phyloP scores from a whole-genome alignment of 2,329 filamentous ascomycete species.

The Colletotrichum melonis region DNA sequence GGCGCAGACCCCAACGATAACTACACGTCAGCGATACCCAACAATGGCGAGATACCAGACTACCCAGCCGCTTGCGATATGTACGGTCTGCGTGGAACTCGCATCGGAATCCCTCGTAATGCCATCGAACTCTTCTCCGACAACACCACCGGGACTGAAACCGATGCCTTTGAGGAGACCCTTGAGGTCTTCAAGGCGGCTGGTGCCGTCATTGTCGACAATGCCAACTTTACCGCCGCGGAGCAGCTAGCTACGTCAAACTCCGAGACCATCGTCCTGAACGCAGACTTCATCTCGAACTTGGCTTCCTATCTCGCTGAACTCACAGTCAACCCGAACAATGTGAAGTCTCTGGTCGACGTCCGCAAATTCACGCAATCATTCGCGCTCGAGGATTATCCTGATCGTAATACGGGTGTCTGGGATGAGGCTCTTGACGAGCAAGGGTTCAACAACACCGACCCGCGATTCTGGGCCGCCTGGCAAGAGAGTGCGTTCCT shows the following conservation, averaged over 20 bases:
- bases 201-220: slow-evolving; percentile 69
- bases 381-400: slow-evolving; percentile 67
- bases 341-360: slow-evolving; percentile 62
- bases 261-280: slow-evolving; percentile 54
- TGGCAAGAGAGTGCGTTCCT: slow-evolving; percentile 65
- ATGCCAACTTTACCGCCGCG: slow-evolving; percentile 54
- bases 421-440: slow-evolving; percentile 65
- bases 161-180: slow-evolving; percentile 65
- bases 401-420: slow-evolving; percentile 65
- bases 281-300: slow-evolving; percentile 69
- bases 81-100: slow-evolving; percentile 63
- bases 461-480: slow-evolving; percentile 65
- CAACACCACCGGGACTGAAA: slow-evolving; percentile 33
- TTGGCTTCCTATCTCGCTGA: slow-evolving; percentile 66
- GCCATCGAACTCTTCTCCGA: slow-evolving; percentile 53
- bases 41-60: slow-evolving; percentile 64
- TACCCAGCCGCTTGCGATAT: slow-evolving; percentile 68
- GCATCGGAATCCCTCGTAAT: slow-evolving; percentile 73
- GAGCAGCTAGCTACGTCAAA: slow-evolving; percentile 41
- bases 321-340: slow-evolving; percentile 67
- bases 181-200: slow-evolving; percentile 61
- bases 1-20: slow-evolving; percentile 70
- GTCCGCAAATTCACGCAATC: slow-evolving; percentile 66
- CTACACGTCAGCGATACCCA: slow-evolving; percentile 70
- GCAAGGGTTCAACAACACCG: slow-evolving; percentile 65